Conservation (phyloP, 2,329 filamentous ascomycete species). For the Sporothrix globosa region DNA sequence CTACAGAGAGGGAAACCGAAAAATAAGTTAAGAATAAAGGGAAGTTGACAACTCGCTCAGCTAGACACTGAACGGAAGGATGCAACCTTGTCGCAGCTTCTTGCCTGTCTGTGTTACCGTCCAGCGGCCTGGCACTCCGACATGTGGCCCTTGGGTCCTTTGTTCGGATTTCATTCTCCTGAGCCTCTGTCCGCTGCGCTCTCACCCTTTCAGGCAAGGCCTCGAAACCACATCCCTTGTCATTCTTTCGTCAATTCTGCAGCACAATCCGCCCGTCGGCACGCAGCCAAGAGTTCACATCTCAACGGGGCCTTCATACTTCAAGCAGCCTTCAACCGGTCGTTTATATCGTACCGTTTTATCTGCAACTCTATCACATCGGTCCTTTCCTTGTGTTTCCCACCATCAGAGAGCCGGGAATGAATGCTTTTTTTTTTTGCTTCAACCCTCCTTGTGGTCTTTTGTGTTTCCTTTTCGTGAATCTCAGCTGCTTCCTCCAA, state of each 20-base stretch:
- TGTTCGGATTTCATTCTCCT: not conserved
- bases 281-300: not conserved
- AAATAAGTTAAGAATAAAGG: not conserved
- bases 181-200: too few relatives aligned
- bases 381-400: constrained; percentile 11
- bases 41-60: not conserved
- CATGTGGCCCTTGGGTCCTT: not conserved
- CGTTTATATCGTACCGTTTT: not conserved
- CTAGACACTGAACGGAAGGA: not conserved
- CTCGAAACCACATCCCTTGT: not conserved
- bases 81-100: not conserved
- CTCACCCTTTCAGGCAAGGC: not conserved
- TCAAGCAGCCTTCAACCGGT: not conserved
- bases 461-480: not conserved
- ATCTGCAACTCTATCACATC: not conserved
- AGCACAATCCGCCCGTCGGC: not conserved
- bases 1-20: not conserved
- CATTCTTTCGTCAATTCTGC: not conserved
- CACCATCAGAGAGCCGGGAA: not conserved
- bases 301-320: not conserved
- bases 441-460: not conserved
- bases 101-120: not conserved
- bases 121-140: constrained; percentile 6
- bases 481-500: not conserved
- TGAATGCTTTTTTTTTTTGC: not conserved